phyloP scores from a whole-genome alignment of 2,329 filamentous ascomycete genomes.

The Exophiala lecanii-corni region DNA sequence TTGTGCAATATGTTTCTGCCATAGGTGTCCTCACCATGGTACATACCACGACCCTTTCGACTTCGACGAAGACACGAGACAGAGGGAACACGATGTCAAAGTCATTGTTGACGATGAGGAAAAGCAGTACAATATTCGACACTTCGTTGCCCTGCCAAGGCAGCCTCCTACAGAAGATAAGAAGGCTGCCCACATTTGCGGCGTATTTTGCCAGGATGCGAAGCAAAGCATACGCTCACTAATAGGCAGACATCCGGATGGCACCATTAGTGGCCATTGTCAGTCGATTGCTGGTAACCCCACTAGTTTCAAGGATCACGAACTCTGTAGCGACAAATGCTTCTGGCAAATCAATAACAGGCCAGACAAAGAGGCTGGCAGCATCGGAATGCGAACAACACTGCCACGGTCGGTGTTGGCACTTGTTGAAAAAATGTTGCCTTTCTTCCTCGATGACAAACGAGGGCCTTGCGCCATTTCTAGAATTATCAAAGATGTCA shows the following conservation, averaged over 20 bases:
- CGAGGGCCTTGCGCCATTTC: conserved; percentile 24
- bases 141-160: conserved; percentile 12
- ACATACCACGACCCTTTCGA: conserved; percentile 19
- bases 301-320: conserved; percentile 12
- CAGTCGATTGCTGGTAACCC: conserved; percentile 1
- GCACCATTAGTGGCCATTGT: conserved; percentile 5
- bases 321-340: conserved; percentile 17
- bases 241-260: conserved; percentile 11
- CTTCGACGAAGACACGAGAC: conserved; percentile 9
- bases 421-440: conserved; percentile 13
- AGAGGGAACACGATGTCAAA: conserved; percentile 4
- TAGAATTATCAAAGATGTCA: conserved; percentile 16
- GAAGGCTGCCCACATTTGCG: conserved; percentile 20
- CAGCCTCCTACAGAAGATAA: not conserved
- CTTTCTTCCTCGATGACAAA: conserved; percentile 21
- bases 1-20: conserved; percentile 25
- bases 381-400: conserved; percentile 12
- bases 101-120: conserved; percentile 24
- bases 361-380: conserved; percentile 12
- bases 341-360: conserved; percentile 21
- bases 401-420: conserved; percentile 10
- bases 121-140: conserved; percentile 19
- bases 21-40: conserved; percentile 26
- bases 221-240: conserved; percentile 9
- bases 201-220: conserved; percentile 24